Evolutionary conservation across 2,329 filamentous ascomycete species (phyloP).

Genomic region (Alternaria triticina): DNA sequence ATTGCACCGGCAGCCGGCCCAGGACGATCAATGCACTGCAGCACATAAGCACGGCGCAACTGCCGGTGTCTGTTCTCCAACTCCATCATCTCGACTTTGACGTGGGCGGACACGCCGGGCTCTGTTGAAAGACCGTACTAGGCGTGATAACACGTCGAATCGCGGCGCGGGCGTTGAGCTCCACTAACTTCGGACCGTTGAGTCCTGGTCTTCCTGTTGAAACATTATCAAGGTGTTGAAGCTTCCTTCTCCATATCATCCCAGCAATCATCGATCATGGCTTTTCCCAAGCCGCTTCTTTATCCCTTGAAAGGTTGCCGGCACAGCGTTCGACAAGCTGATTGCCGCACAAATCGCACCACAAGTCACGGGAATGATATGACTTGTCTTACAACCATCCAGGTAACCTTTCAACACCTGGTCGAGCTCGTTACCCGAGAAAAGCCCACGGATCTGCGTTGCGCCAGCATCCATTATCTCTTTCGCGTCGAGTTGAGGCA

Average conservation of each 20-base stretch:
- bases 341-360: conserved; percentile 27
- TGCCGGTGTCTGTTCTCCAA: background rate
- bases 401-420: conserved; percentile 31
- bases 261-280: conserved; percentile 13
- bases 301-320: conserved; percentile 20
- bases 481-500: conserved; percentile 45
- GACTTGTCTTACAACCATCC: conserved; percentile 33
- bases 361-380: conserved; percentile 28
- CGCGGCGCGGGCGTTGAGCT: background rate
- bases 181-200: background rate
- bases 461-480: conserved; percentile 53
- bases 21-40: background rate
- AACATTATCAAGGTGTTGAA: conserved; percentile 1
- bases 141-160: background rate
- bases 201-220: background rate
- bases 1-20: background rate
- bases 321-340: conserved; percentile 24
- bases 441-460: conserved; percentile 50
- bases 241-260: background rate
- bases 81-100: background rate
- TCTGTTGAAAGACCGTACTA: background rate
- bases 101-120: background rate
- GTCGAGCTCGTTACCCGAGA: conserved; percentile 31
- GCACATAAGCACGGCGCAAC: background rate
- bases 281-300: conserved; percentile 22